Percentiles rank a stretch among this genome's conserved stretches.
Conservation (phyloP, 495 filamentous ascomycete genomes). For the Neurospora sp. region DNA sequence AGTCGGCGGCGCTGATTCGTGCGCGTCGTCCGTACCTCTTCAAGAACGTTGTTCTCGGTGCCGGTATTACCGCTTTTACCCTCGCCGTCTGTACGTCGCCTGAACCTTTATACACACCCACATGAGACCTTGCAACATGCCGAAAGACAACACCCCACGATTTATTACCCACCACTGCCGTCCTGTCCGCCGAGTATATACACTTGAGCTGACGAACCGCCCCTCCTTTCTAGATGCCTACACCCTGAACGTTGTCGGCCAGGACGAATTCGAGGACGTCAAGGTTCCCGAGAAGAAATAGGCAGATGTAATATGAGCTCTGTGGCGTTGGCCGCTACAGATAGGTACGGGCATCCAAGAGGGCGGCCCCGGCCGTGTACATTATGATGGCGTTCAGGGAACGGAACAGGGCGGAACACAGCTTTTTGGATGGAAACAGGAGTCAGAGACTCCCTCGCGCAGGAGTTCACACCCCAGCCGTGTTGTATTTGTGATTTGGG, state of each 20-base stretch:
- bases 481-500: neutral
- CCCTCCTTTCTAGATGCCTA: slow-evolving; percentile 57
- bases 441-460: neutral
- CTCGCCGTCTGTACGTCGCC: slow-evolving; percentile 60
- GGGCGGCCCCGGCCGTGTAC: neutral
- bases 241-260: slow-evolving; percentile 80
- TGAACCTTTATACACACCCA: neutral
- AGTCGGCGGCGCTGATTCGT: slow-evolving; percentile 74
- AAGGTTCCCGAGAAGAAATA: slow-evolving; percentile 56
- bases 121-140: neutral
- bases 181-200: neutral
- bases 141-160: neutral
- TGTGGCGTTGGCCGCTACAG: neutral
- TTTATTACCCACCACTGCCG: neutral
- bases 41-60: slow-evolving; percentile 73
- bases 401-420: neutral
- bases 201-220: neutral
- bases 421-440: neutral
- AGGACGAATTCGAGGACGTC: slow-evolving; percentile 98
- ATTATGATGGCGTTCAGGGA: neutral
- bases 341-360: neutral
- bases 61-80: slow-evolving; percentile 56
- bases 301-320: neutral
- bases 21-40: slow-evolving; percentile 86
- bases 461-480: neutral